Conservation (phyloP, 345 rosid species). For the Eucalyptus marginata region DNA sequence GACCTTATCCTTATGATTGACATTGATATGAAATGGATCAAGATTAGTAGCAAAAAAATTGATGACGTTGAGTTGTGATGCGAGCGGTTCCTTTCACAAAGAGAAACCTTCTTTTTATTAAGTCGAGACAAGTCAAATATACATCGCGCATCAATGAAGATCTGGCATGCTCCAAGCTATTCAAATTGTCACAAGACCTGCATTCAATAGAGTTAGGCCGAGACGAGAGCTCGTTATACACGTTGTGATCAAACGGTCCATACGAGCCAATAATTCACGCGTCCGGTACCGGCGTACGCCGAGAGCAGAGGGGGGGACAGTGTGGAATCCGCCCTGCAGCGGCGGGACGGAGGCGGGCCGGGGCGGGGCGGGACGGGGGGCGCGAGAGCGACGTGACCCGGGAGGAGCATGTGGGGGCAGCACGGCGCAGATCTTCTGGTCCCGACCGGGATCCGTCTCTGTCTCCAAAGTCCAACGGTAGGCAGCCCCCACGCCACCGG, state of each 20-base stretch:
- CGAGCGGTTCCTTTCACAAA: not conserved
- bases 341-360: not conserved
- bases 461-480: not conserved
- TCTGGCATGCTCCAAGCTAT: not conserved
- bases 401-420: not conserved
- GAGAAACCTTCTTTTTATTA: not conserved
- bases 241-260: not conserved
- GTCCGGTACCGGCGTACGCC: not conserved
- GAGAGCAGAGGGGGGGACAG: not conserved
- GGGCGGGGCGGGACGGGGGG: not conserved
- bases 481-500: not conserved
- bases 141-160: not conserved
- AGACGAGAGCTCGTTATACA: not conserved
- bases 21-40: not conserved
- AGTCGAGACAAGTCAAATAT: not conserved
- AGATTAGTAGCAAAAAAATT: not conserved
- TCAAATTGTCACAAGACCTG: not conserved
- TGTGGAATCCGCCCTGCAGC: not conserved
- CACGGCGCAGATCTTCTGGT: not conserved
- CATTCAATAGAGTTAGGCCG: not conserved
- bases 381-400: not conserved
- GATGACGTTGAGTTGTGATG: not conserved
- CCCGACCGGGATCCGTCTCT: slow-evolving; percentile 7
- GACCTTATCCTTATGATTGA: not conserved
- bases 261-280: not conserved